Evolutionary conservation across 106 monocot species (phyloP).

Genomic region (Allium fistulosum): DNA sequence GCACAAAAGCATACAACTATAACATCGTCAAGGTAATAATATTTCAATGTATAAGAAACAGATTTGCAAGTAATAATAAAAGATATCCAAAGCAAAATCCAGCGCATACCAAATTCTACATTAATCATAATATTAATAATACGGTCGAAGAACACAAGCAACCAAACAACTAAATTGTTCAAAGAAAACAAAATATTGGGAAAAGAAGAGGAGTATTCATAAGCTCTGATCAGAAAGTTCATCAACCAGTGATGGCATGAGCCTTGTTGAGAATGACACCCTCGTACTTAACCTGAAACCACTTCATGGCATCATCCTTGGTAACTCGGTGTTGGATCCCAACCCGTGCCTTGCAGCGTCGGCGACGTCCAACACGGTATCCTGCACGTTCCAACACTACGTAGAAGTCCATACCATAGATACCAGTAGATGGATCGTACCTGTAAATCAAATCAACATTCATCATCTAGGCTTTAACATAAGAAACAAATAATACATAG

Average conservation of each 20-base stretch:
- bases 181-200: too few relatives aligned
- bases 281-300: slow-evolving; percentile 87
- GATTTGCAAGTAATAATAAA: too few relatives aligned
- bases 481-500: neutral
- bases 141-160: too few relatives aligned
- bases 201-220: too few relatives aligned
- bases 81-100: too few relatives aligned
- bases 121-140: too few relatives aligned
- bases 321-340: slow-evolving; percentile 70
- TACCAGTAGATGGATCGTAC: slow-evolving; percentile 68
- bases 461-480: neutral
- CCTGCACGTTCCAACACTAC: slow-evolving; percentile 53
- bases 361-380: slow-evolving; percentile 46
- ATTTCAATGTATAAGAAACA: too few relatives aligned
- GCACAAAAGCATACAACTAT: too few relatives aligned
- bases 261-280: slow-evolving; percentile 78
- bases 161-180: too few relatives aligned
- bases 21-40: too few relatives aligned
- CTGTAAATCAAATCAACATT: slow-evolving; percentile 6
- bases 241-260: slow-evolving; percentile 10
- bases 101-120: too few relatives aligned
- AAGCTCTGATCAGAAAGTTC: too few relatives aligned
- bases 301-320: slow-evolving; percentile 77
- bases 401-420: slow-evolving; percentile 65
- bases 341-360: slow-evolving; percentile 51